Base-by-base conservation (phyloP, 148 eudicot genomes). In the Persicaria tinctoria region DNA sequence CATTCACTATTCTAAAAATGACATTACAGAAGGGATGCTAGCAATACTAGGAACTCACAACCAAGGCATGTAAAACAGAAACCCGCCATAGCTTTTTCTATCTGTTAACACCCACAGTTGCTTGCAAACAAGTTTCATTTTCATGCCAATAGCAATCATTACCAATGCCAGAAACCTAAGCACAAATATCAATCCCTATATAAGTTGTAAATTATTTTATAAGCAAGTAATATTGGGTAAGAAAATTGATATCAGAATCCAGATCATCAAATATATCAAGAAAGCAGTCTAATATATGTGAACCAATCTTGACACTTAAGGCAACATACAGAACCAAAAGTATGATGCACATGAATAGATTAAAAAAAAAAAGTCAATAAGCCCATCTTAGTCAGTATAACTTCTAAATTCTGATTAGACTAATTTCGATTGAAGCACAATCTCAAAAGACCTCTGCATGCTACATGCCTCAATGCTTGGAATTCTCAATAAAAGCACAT, bases 261-360 rank as follows among this genome's bases (percentile, higher is more conserved):
- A 63, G 16, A 32, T 6, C 68, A 63, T 10, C 5, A 10, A 27
- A 63, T 18, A 63, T 18, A 27, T 45, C 45, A 12, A 63, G 38
- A 60, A 60, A 60, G 46, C 14, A 63, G 68, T 63, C 68, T 63
- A 63, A 63, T 27, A 63, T 63, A 8, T 9, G 68, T 63, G 11
- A 1, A 63, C 46, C 46, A 63, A 63, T 5, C 16, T 63, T 66
- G 48, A 66, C 70, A 66, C 41, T 32, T 32, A 32, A 38, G 41
- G 4, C 41, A 20, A 60, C 41, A 23, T 20, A 60, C 9, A 12
- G 38, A 11, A 5, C 70, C 13, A 63, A 10, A 63, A 16, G 16
- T 14, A 55, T 16, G 60, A 55, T 16, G 60, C 7, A 55, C n/a
- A 55, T 55, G 60, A 32, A 27, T 63, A 27, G 45, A 63, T 32